These are phyloP conservation scores for Stachybotrys chlorohalonatus DNA, from an alignment of 2,329 filamentous ascomycete species.

Conservation along the genomic window DNA sequence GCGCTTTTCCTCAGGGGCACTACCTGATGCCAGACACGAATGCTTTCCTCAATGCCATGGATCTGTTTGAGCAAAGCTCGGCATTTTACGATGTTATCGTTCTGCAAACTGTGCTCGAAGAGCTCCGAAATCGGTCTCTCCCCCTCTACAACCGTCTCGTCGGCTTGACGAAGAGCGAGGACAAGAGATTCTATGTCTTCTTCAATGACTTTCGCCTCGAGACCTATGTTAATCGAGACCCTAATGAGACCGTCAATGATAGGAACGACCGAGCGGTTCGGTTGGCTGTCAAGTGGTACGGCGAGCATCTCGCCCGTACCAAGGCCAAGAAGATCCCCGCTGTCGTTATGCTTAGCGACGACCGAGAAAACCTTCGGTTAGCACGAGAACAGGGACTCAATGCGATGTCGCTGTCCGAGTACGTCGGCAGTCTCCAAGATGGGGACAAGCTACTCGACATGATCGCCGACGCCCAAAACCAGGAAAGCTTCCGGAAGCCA, in stretches of 20 bases:
- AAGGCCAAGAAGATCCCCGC: conserved; percentile 57
- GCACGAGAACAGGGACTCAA: conserved; percentile 67
- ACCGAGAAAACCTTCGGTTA: conserved; percentile 78
- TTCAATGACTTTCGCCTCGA: conserved; percentile 97
- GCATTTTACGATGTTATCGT: conserved; percentile 97
- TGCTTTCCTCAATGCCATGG: conserved; percentile 90
- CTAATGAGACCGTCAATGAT: conserved; percentile 87
- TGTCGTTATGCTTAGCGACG: conserved; percentile 90
- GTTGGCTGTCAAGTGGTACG: conserved; percentile 82
- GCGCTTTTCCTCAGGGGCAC: conserved; percentile 74
- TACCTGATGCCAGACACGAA: conserved; percentile 97
- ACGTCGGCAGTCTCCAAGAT: conserved; percentile 77
- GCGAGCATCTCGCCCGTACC: conserved; percentile 63
- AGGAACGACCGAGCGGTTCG: conserved; percentile 90
- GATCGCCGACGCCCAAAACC: conserved; percentile 73
- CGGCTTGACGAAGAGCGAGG: conserved; percentile 84
- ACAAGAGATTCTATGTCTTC: conserved; percentile 97
- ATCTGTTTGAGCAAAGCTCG: conserved; percentile 84
- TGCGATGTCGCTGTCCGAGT: conserved; percentile 61
- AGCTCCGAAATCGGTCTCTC: conserved; percentile 85
- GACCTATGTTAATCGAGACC: conserved; percentile 68
- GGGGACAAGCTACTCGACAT: conserved; percentile 83
- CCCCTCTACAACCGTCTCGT: conserved; percentile 92
- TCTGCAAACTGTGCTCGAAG: conserved; percentile 90
- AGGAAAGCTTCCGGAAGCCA: conserved; percentile 52